Evolutionary conservation across 306 rosid species (phyloP), one percentile per base, ranked within the genome.

Genomic region (Fragaria vesca): DNA sequence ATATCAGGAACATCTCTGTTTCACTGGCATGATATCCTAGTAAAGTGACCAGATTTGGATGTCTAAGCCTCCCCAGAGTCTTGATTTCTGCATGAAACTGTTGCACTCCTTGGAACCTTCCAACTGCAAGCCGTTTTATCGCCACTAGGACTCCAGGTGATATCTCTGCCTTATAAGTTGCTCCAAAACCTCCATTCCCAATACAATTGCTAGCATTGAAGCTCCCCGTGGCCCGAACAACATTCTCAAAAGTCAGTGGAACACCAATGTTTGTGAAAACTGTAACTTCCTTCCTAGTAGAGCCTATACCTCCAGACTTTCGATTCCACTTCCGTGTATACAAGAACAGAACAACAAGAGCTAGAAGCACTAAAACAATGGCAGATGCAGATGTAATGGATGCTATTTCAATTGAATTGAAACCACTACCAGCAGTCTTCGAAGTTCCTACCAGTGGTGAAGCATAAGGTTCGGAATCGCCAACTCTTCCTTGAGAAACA

Each of bases 181-280:
- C 91, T 20, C 98, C 98, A 79, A 94, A 94, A 47, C 98, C 98
- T 76, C 98, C 98, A 90, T 75, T 94, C 61, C 98, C 98, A 42
- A 94, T 94, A 66, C 96, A 94, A 85, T 94, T 94, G 83, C 94
- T 78, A 3, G 94, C 86, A 82, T 88, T 94, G 85, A 91, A 94
- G 76, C 88, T 86, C 8, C 86, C 93, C 0, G 98, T 94, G 80
- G 94, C 96, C 60, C 77, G 89, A 69, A 94, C 97, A 32, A 94
- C 98, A 82, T 43, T 77, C 63, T 94, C 98, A 80, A 90, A 91
- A 51, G 92, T 88, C 88, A 94, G 79, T 36, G 89, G 92, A 62
- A 89, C 88, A 54, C 93, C 97, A 38, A 92, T 88, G 26, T 92
- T 92, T 15, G 93, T 88, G 60, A 94, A 94, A 63, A 92, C 82